phyloP scores from a whole-genome alignment of 1,284 basidiomycete genomes.

The Xerocomus nothofagi region DNA sequence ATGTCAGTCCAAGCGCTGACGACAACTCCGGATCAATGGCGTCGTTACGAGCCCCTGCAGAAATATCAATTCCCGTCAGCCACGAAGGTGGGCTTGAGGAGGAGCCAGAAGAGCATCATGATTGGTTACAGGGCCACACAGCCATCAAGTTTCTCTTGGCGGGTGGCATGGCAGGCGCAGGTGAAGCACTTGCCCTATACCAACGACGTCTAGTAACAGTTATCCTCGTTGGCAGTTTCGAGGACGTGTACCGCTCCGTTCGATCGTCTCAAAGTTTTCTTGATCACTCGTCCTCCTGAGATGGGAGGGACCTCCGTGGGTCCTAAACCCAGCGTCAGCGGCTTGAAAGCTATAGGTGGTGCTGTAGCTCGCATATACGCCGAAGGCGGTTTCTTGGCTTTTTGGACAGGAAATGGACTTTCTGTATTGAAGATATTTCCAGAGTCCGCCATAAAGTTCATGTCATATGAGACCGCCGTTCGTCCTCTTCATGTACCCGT shows the following conservation, averaged over 20 bases:
- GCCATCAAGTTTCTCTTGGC: conserved; percentile 90
- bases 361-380: conserved; percentile 82
- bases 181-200: conserved; percentile 45
- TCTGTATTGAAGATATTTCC: conserved; percentile 93
- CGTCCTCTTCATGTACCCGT: conserved; percentile 35
- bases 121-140: conserved; percentile 68
- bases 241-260: conserved; percentile 97
- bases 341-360: conserved; percentile 66
- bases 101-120: conserved; percentile 62
- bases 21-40: conserved; percentile 51
- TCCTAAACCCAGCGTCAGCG: conserved; percentile 50
- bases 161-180: conserved; percentile 91
- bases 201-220: conserved; percentile 7
- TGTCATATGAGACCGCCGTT: conserved; percentile 91
- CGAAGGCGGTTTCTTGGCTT: conserved; percentile 86
- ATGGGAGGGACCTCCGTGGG: conserved; percentile 53
- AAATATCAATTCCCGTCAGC: conserved; percentile 39
- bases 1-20: conserved; percentile 72
- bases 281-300: conserved; percentile 84
- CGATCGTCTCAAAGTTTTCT: conserved; percentile 94
- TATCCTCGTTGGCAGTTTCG: conserved; percentile 59
- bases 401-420: conserved; percentile 90
- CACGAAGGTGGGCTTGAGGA: conserved; percentile 53
- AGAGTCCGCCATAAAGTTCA: conserved; percentile 98
- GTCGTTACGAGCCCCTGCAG: conserved; percentile 17